phyloP scores from a whole-genome alignment of 192 early-diverging fungal species.

The Coemansia pectinata region DNA sequence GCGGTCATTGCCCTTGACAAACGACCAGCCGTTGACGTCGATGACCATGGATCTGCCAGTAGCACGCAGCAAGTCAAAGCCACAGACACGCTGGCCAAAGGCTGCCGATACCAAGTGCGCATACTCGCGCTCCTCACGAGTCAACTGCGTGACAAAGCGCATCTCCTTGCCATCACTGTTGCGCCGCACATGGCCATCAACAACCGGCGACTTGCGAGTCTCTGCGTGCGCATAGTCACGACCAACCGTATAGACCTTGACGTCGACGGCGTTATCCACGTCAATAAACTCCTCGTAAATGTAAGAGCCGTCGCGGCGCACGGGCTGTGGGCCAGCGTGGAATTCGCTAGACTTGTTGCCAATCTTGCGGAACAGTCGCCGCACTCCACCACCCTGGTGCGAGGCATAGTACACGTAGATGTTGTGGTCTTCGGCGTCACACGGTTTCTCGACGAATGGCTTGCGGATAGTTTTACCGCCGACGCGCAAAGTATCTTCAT shows the following conservation, averaged over 20 bases:
- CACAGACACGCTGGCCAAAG: constrained; percentile 95
- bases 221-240: constrained; percentile 90
- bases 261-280: constrained; percentile 94
- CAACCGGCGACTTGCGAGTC: constrained; percentile 94
- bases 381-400: constrained; percentile 78
- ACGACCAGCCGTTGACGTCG: constrained; percentile 99
- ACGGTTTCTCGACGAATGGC: constrained; percentile 98
- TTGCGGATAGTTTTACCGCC: constrained; percentile 73
- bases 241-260: constrained; percentile 97
- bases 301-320: constrained; percentile 78
- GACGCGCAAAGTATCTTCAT: constrained; percentile 70
- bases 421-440: constrained; percentile 96
- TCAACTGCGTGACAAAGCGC: constrained; percentile 86
- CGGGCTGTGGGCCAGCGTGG: constrained; percentile 62
- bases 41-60: constrained; percentile 82
- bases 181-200: constrained; percentile 92
- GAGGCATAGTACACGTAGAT: constrained; percentile 92
- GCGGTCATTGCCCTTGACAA: constrained; percentile 93
- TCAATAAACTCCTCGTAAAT: constrained; percentile 96
- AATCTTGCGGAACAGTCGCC: constrained; percentile 81
- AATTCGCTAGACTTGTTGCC: constrained; percentile 97
- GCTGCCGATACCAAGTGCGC: constrained; percentile 70
- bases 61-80: constrained; percentile 90
- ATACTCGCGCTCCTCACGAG: constrained; percentile 73
- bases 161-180: constrained; percentile 98